Conservation (phyloP, 495 filamentous ascomycete genomes). For the Aspergillus homomorphus region DNA sequence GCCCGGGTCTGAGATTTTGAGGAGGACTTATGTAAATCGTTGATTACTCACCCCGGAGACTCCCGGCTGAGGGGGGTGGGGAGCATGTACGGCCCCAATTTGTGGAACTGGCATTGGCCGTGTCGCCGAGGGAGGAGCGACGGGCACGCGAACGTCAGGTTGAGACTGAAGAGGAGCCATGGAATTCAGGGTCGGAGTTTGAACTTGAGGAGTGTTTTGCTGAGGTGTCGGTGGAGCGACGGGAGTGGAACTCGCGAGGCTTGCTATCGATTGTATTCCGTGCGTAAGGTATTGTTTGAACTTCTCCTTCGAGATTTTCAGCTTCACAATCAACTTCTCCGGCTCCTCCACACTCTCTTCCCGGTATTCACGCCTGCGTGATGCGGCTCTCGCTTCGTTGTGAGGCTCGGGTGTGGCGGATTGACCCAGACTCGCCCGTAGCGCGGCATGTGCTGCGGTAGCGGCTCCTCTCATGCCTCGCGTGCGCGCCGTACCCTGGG, state of each 20-base stretch:
- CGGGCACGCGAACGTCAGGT: slow-evolving; percentile 34
- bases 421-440: slow-evolving; percentile 72
- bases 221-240: slow-evolving; percentile 44
- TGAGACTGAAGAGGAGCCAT: slow-evolving; percentile 59
- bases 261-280: slow-evolving; percentile 33
- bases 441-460: slow-evolving; percentile 70
- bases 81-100: slow-evolving; percentile 62
- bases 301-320: slow-evolving; percentile 63
- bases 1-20: slow-evolving; percentile 5
- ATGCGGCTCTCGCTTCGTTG: slow-evolving; percentile 66
- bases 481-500: slow-evolving; percentile 79
- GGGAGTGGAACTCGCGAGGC: slow-evolving; percentile 21
- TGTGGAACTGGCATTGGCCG: slow-evolving; percentile 44
- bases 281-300: slow-evolving; percentile 58
- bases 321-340: slow-evolving; percentile 63
- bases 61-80: slow-evolving; percentile 53
- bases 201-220: slow-evolving; percentile 48
- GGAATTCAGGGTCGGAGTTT: slow-evolving; percentile 51
- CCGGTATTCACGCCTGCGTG: slow-evolving; percentile 58
- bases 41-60: slow-evolving; percentile 55
- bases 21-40: slow-evolving; percentile 6
- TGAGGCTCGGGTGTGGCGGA: slow-evolving; percentile 85
- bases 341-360: slow-evolving; percentile 71
- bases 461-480: slow-evolving; percentile 83
- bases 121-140: slow-evolving; percentile 24